Evolutionary conservation across 345 rosid genomes (phyloP).

Genomic region (Syzygium jambos): DNA sequence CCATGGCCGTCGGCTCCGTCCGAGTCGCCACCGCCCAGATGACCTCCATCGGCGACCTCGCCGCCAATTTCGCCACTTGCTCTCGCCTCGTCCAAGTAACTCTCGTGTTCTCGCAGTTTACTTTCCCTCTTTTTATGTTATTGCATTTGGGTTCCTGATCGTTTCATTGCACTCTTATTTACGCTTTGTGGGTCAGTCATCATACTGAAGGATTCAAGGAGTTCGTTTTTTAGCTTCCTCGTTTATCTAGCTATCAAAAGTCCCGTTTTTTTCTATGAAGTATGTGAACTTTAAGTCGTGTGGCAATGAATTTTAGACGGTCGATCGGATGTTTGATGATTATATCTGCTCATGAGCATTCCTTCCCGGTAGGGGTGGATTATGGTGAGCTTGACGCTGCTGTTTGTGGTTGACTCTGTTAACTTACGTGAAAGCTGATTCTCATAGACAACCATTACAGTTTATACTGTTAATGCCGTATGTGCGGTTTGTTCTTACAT

Average conservation of each 20-base stretch:
- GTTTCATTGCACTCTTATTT: not conserved
- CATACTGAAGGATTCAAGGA: not conserved
- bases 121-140: not conserved
- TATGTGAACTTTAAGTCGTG: not conserved
- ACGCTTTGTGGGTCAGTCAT: not conserved
- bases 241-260: not conserved
- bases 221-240: not conserved
- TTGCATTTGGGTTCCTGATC: not conserved
- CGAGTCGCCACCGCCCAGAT: conserved; percentile 96
- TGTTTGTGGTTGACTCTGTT: not conserved
- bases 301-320: not conserved
- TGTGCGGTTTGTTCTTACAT: not conserved
- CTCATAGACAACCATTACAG: not conserved
- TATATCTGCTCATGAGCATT: not conserved
- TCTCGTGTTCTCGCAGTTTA: not conserved
- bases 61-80: conserved; percentile 79
- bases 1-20: conserved; percentile 45
- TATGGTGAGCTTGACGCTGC: not conserved
- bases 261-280: not conserved
- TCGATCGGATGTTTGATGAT: not conserved
- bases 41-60: conserved; percentile 83
- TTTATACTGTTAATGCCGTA: not conserved
- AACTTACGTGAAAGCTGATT: not conserved
- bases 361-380: not conserved
- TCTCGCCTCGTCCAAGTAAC: conserved; percentile 75